These are phyloP conservation scores for Aspergillus sparsus DNA, from an alignment of 495 filamentous ascomycete species.

Conservation along the genomic window DNA sequence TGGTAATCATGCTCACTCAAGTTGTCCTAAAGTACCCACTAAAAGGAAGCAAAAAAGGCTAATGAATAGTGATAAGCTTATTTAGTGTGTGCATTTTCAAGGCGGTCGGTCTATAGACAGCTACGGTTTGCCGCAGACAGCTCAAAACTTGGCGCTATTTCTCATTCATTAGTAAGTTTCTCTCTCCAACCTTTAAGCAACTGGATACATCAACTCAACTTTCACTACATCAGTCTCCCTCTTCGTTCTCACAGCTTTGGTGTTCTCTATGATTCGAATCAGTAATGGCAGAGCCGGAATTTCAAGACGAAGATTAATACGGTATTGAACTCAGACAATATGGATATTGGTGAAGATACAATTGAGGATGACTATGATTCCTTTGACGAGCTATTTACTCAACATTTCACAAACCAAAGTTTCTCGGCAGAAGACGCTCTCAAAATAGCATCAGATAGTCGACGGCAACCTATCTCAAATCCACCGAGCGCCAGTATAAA, in stretches of 20 bases:
- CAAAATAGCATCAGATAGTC: not conserved
- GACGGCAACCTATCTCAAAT: not conserved
- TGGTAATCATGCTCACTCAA: no score
- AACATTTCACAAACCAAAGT: conserved; percentile 22
- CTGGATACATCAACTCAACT: not conserved
- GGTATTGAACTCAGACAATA: conserved; percentile 18
- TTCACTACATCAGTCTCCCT: conserved; percentile 24
- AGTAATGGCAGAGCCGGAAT: conserved; percentile 38
- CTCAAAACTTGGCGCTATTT: no score
- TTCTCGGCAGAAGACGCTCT: conserved; percentile 9
- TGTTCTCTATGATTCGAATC: conserved; percentile 28
- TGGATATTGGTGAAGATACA: conserved; percentile 41
- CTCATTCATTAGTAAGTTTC: no score
- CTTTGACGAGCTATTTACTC: conserved; percentile 46
- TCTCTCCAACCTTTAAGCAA: no score
- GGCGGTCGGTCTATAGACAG: no score
- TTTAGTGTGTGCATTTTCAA: no score
- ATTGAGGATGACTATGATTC: conserved; percentile 56
- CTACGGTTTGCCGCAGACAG: no score
- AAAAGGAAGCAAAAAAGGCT: no score
- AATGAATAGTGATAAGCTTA: no score
- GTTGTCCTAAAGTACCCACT: no score
- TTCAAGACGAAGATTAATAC: conserved; percentile 25
- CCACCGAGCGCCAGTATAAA: conserved; percentile 1
- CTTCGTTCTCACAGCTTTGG: conserved; percentile 23